Base-by-base conservation (phyloP, 75 land plant genomes). In the Ceratopteris richardii region DNA sequence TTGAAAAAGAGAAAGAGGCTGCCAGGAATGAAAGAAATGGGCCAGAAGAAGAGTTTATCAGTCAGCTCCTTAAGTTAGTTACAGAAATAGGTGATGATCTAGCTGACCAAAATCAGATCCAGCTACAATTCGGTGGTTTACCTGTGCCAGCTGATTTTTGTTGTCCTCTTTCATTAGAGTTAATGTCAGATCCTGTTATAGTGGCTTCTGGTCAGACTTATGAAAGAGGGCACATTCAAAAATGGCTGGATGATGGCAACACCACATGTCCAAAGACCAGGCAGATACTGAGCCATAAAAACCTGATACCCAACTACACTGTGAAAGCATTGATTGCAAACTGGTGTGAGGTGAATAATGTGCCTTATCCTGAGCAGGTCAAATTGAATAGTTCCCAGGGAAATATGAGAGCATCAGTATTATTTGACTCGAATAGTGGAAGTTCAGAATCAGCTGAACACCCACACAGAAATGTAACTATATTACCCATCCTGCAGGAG, bases 321-420 rank as follows among this genome's bases (percentile, higher is more conserved):
- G 3, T 33, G 37, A 33, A 33, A 9, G 9, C 7, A 9, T 3
- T 33, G 7, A 33, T 33, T 33, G 37, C 37, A 33, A 33, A 9
- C 37, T 33, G 37, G 37, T 4, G 9, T 4, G 37, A 33, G 37
- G 62, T 58, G 29, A 82, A 89, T 52, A 66, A 69, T 47, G 73
- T 82, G 40, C 87, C 71, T 62, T 46, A 80, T 40, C 84, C 86
- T 55, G 84, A 81, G 60, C 90, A 79, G 16, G 26, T 62, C 22
- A 85, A 60, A 26, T 23, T 23, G 29, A 52, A 23, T 52, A 12
- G 14, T 52, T 12, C 24, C 16, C 3, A 2, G 1, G 7, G 3
- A 23, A 3, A 3, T 11, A 23, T 52, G 2, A 28, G 6, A 23
- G 23, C 25, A 11, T 13, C 29, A 22, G 4, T 23, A 23, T 21